Conservation (phyloP, 2,329 filamentous ascomycete species). For the Kalmusia sp. region DNA sequence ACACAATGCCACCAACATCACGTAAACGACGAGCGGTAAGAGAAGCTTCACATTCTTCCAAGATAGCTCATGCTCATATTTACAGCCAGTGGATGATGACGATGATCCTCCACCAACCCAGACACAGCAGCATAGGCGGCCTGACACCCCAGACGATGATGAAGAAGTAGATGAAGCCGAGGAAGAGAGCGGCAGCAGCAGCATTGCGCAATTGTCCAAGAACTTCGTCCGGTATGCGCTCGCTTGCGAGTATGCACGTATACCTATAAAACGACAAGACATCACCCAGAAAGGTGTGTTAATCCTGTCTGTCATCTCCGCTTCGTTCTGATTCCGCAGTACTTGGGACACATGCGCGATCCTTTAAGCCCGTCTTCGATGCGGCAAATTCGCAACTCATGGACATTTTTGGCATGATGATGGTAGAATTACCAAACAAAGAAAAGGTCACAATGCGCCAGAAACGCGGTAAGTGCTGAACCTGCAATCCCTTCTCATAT, state of each 20-base stretch:
- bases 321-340: too few species aligned
- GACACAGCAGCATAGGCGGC: conserved; percentile 22
- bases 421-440: conserved; percentile 79
- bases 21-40: conserved; percentile 22
- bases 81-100: conserved; percentile 28
- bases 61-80: not conserved
- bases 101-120: conserved; percentile 22
- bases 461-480: conserved; percentile 67
- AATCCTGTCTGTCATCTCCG: too few species aligned
- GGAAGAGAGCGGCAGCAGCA: conserved; percentile 32
- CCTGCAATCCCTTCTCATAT: not conserved
- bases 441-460: conserved; percentile 85
- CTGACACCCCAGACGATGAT: conserved; percentile 26
- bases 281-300: conserved; percentile 65
- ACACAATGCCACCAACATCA: conserved; percentile 14
- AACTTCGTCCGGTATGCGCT: conserved; percentile 68
- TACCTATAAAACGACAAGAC: conserved; percentile 64
- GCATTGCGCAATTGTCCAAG: conserved; percentile 59
- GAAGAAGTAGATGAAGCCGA: conserved; percentile 21
- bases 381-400: conserved; percentile 76
- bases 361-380: conserved; percentile 80
- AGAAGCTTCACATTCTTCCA: not conserved
- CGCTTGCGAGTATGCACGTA: conserved; percentile 65
- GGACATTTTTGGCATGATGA: conserved; percentile 86
- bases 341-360: conserved; percentile 70